These are phyloP conservation scores for Artomyces pyxidatus DNA, from an alignment of 768 basidiomycete species.

Conservation along the genomic window DNA sequence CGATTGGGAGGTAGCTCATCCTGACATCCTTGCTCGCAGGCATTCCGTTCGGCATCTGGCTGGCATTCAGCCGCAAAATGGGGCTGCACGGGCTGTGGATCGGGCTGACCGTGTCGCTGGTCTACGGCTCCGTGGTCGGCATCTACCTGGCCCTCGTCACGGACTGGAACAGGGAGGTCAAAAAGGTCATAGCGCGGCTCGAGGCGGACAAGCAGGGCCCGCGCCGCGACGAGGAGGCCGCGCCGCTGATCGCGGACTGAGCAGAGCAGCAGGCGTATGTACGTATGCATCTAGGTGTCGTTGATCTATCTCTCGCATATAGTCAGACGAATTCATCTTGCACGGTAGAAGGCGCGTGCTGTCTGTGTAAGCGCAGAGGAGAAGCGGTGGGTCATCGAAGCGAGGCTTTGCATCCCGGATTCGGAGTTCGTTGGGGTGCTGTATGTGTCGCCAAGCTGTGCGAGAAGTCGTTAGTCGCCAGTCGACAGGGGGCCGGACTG, in stretches of 20 bases:
- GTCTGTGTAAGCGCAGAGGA: no score
- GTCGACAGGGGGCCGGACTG: no score
- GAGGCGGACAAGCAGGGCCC: constrained; percentile 17
- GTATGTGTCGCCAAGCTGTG: no score
- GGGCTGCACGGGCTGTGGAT: constrained; percentile 77
- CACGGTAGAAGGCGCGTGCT: no score
- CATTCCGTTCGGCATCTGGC: constrained; percentile 75
- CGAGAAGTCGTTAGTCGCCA: no score
- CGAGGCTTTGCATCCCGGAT: no score
- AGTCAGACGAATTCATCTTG: no score
- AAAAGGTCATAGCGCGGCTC: constrained; percentile 48
- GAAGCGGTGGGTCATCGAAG: no score
- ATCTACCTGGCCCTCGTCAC: constrained; percentile 45
- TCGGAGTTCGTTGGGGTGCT: no score
- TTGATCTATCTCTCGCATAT: no score
- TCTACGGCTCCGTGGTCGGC: constrained; percentile 48
- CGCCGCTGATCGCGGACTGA: no score
- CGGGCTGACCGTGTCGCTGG: constrained; percentile 63
- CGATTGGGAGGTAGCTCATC: no score
- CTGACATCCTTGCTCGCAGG: constrained; percentile 27
- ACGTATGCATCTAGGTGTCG: neutral
- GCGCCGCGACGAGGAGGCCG: neutral
- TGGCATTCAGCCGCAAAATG: constrained; percentile 53
- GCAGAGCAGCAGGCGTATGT: neutral
- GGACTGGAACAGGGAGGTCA: constrained; percentile 65